These are phyloP conservation scores for Aureobasidium sp. DNA, from an alignment of 2,329 filamentous ascomycete species.

Conservation along the genomic window DNA sequence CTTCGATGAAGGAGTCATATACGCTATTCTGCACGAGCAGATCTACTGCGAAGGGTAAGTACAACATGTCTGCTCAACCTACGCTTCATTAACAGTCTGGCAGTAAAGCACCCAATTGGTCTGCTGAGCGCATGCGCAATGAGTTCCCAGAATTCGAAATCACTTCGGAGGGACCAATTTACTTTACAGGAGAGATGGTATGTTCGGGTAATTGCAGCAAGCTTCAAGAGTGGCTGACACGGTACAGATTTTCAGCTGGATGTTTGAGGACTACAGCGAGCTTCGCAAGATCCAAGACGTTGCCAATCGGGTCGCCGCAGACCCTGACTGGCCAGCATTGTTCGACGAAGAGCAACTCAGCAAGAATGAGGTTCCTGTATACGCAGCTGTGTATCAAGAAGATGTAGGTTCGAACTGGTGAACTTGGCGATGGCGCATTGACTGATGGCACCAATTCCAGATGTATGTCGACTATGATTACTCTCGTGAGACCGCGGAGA, in stretches of 20 bases:
- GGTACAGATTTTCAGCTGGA: conserved; percentile 63
- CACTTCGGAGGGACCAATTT: conserved; percentile 49
- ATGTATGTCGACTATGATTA: conserved; percentile 85
- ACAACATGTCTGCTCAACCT: too few species aligned
- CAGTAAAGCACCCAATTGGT: conserved; percentile 60
- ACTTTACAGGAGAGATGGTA: conserved; percentile 85
- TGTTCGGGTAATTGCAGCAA: not conserved
- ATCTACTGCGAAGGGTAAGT: conserved; percentile 69
- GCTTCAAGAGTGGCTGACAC: not conserved
- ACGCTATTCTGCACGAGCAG: conserved; percentile 79
- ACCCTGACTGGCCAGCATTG: conserved; percentile 64
- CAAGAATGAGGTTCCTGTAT: conserved; percentile 76
- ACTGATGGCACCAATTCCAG: conserved; percentile 39
- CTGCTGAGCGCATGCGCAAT: conserved; percentile 59
- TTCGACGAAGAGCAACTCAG: conserved; percentile 69
- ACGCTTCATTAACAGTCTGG: not conserved
- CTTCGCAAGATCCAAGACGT: conserved; percentile 61
- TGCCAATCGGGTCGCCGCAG: conserved; percentile 63
- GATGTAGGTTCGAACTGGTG: conserved; percentile 3
- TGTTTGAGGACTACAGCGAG: conserved; percentile 75
- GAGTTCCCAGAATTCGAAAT: conserved; percentile 42
- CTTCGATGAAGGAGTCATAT: conserved; percentile 74
- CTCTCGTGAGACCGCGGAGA: conserved; percentile 63
- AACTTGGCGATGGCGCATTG: not conserved
- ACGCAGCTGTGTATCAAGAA: conserved; percentile 73